Evolutionary conservation across 2,329 filamentous ascomycete genomes (phyloP).

Genomic region (Gnomoniopsis sp.): DNA sequence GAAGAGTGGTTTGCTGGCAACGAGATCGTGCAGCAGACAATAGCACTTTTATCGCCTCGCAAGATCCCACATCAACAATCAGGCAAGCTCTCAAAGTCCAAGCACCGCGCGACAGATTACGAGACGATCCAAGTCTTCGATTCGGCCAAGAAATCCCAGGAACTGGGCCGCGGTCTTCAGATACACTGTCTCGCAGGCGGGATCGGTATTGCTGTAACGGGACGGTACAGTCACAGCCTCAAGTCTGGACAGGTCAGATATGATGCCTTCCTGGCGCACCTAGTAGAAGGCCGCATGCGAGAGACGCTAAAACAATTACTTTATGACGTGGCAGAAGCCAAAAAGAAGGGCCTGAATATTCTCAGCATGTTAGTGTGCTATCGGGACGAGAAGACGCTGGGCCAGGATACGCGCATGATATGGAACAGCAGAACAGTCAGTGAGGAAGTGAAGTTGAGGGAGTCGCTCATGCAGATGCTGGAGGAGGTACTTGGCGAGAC

Average conservation of each 20-base stretch:
- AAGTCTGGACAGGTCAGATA: background rate
- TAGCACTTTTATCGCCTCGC: background rate
- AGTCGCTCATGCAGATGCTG: background rate
- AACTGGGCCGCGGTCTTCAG: constrained; percentile 1
- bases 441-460: background rate
- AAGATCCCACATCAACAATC: background rate
- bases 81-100: constrained; percentile 2
- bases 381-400: constrained; percentile 1
- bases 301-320: constrained; percentile 2
- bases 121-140: background rate
- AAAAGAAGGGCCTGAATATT: background rate
- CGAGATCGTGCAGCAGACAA: background rate
- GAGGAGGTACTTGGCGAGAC: background rate
- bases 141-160: background rate
- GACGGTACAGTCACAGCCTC: background rate
- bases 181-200: constrained; percentile 1
- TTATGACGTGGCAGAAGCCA: background rate
- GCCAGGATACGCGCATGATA: background rate
- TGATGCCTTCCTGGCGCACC: constrained; percentile 1
- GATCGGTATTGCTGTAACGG: constrained; percentile 1
- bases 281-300: constrained; percentile 3
- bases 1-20: background rate
- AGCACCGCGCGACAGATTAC: background rate
- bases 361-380: background rate
- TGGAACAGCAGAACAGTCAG: background rate